Evolutionary conservation across 306 rosid genomes (phyloP), one percentile per base, ranked within the genome.

Genomic region (Crotalaria pallida): DNA sequence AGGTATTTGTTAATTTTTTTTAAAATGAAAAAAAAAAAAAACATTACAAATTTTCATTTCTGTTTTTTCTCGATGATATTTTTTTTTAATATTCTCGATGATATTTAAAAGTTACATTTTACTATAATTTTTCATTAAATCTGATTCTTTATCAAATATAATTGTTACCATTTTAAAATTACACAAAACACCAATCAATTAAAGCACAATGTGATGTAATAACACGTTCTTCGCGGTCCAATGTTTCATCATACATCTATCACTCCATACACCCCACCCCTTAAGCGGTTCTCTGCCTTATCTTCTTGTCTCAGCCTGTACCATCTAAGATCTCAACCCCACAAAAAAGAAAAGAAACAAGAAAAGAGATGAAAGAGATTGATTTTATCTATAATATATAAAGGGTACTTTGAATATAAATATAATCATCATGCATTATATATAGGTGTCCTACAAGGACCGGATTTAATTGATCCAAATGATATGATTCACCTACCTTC

Each of bases 311-410:
- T 21, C 53, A 34, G 12, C 17, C 5, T 21, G 31, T n/a, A 22
- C 17, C 40, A 27, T 6, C 19, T 6, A 51, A 17, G 4, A 67
- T 45, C 49, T 41, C 38, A 18, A 51, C 57, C 71, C 11, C 71
- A 51, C 47, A 53, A 65, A 55, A 41, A 74, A 21, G 15, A 9
- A 44, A 6, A 22, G 0, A 34, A 21, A 12, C 1, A 8, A 21
- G 11, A 69, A 23, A 48, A 0, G 1, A 40, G 53, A 15, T 41
- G 26, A 24, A 67, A 31, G 33, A 44, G 1, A 33, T 64, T 24
- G 68, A 64, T 45, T 17, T 71, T 78, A 47, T 40, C 58, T 7
- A 59, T 50, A 49, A n/a, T n/a, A n/a, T n/a, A n/a, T n/a, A 61
- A 49, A n/a, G 31, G 19, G 15, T 61, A 33, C 51, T 48, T 34